Base-by-base conservation (phyloP, 2,329 filamentous ascomycete species). In the Parafenestella ontariensis region DNA sequence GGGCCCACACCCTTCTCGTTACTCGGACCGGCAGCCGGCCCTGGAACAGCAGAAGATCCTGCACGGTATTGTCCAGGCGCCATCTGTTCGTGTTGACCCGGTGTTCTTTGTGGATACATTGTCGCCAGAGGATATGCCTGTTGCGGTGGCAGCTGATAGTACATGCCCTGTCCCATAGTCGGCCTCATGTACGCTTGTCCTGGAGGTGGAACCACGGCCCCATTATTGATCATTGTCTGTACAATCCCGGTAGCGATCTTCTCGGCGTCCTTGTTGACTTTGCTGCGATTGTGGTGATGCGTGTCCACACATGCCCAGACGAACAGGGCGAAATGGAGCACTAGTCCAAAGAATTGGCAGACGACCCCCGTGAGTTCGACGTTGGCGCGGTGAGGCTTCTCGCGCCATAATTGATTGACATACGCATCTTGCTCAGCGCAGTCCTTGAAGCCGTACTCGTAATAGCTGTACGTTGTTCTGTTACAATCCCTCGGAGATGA, bases 301-400 rank as follows among this genome's bases (percentile, higher is more conserved):
- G 70, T 73, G 42, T 77, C 74, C 7, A 76, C 67, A 29, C 75
- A 77, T 0, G 74, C 75, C 72, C 74, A 76, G 10, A 76, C 57
- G 53, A 77, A 77, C 3, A 76, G 62, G 1, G 56, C 57, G 44
- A 77, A 66, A 45, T 77, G 74, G 34, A 75, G 41, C 1, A 68
- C 15, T 17, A 76, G 31, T 2, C 55, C 56, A 6, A 75, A 46
- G 50, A 66, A 74, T 37, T 74, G 72, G 44, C 70, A 72, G 9
- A 70, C 71, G 6, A 62, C 59, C 1, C 50, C 72, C 5, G 65
- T 65, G 11, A 69, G 44, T 43, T 64, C 58, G 15, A 69, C 48
- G 8, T 55, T 59, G 9, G 50, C 57, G 20, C 67, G 71, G 28
- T 61, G 49, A 3, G 49, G 47, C 46, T 69, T 72, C 13, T 45